Percentiles rank a stretch among this genome's conserved stretches.
These are phyloP conservation scores for Pseudogymnoascus sp. DNA, from an alignment of 2,329 filamentous ascomycete genomes.

Conservation along the genomic window DNA sequence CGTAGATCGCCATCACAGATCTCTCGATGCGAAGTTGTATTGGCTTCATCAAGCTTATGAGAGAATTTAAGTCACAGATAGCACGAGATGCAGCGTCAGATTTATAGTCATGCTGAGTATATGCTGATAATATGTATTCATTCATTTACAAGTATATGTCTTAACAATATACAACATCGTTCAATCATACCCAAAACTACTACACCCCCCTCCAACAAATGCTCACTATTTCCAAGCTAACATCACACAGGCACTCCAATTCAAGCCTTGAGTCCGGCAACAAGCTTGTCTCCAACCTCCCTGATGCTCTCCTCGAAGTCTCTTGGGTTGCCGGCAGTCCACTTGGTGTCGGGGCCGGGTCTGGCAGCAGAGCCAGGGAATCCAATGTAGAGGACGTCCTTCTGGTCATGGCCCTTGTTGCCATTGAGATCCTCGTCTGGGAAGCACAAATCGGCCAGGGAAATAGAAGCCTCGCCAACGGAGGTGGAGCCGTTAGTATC, in stretches of 20 bases:
- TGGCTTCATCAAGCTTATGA: background rate
- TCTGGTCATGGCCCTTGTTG: background rate
- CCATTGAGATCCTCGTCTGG: background rate
- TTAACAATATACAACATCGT: background rate
- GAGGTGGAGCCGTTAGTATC: constrained; percentile 10
- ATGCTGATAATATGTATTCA: background rate
- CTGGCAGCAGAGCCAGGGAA: background rate
- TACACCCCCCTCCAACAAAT: background rate
- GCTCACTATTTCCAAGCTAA: background rate
- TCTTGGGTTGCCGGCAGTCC: background rate
- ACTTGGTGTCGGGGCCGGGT: background rate
- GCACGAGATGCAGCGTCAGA: background rate
- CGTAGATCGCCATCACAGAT: background rate
- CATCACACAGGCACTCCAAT: background rate
- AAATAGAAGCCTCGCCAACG: constrained; percentile 8
- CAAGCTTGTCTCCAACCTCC: constrained; percentile 2
- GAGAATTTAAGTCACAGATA: background rate
- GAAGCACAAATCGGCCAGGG: constrained; percentile 8
- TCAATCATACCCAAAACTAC: background rate
- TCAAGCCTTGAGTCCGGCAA: constrained; percentile 4
- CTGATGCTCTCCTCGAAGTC: constrained; percentile 2
- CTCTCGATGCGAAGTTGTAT: background rate
- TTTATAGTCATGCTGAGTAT: background rate
- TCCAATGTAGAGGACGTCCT: constrained; percentile 10
- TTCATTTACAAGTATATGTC: background rate